Base-by-base conservation (phyloP, 2,329 filamentous ascomycete genomes). In the Conoideocrella luteorostrata region DNA sequence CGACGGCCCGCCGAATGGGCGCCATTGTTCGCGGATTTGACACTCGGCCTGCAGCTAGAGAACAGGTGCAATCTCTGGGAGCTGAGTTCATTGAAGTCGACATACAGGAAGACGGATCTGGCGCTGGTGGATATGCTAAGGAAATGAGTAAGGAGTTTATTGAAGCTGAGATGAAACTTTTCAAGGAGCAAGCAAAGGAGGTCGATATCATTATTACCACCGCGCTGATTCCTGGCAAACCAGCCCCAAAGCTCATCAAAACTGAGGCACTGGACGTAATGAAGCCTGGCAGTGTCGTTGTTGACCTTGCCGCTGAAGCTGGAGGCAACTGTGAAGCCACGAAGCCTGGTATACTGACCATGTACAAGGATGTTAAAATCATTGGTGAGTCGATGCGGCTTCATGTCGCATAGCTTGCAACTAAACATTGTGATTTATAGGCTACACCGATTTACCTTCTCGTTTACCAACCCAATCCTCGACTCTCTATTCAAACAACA, bases 71-170 rank as follows among this genome's bases (percentile, higher is more conserved):
- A 60, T 94, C 88, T 5, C 77, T 95, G 1, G 89, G 89, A 21
- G 89, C 88, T 15, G 89, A 95, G 57, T 95, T 94, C 56, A 78
- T 95, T 52, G 87, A 95, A 63, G 88, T 95, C 18, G 84, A 88
- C 12, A 72, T 95, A 18, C 63, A 91, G 52, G 89, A 95, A 64
- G 88, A 93, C 47, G 89, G 89, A 2, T 81, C 84, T 11, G 88
- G 88, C 3, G 81, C 85, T 7, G 88, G 89, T 22, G 89, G 89
- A 13, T 95, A 95, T 57, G 88, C 87, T 42, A 95, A 95, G 58
- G 87, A 90, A 58, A 95, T 95, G 88, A 93, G 87, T 43, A 89
- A 91, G 57, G 88, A 91, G 52, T 95, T 95, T 57, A 88, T 93
- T 60, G 87, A 88, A 48, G 88, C 88, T 5, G 88, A 95, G 62